Base-by-base conservation (phyloP, 2,329 filamentous ascomycete species). In the Neocucurbitaria cava region DNA sequence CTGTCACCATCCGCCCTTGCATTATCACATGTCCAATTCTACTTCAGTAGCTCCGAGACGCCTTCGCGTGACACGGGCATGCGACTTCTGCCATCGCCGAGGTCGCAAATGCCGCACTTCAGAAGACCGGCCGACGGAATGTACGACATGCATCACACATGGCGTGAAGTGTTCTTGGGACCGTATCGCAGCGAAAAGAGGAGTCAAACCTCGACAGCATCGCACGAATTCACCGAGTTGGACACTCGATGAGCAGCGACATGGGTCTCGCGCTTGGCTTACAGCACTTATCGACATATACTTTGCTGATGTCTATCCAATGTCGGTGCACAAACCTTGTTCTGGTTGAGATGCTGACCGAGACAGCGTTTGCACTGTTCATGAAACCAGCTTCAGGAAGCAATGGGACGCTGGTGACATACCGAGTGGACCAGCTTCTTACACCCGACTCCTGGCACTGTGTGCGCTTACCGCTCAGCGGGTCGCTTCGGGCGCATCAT, bases 51-150 rank as follows among this genome's bases (percentile, higher is more conserved):
- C 40, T 18, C 18, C 6, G 13, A 40, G 36, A 39, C 31, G 46
- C 10, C 33, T 15, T 24, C 46, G 46, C 17, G 33, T 48, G 7
- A 48, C 46, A 15, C 8, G 35, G 21, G 46, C 46, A 9, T 48
- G 46, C 46, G 46, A 48, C 46, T 48, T 48, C 18, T 48, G 46
- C 21, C 46, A 48, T 40, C 46, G 35, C 31, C 46, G 46, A 2
- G 46, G 46, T 11, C 46, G 46, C 21, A 48, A 40, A 40, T 39
- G 17, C 17, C 31, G 35, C 6, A 33, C 30, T 39, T 39, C 46
- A 26, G 20, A 26, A 38, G 18, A n/a, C 21, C 20, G 23, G 9
- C 20, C n/a, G 18, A 28, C 15, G 23, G 31, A 38, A 40, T 42
- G 40, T 17, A 24, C 40, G 13, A 42, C 40, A 24, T 42, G 40